phyloP scores from a whole-genome alignment of 73 alveolate species.

The Uronychia setigera region DNA sequence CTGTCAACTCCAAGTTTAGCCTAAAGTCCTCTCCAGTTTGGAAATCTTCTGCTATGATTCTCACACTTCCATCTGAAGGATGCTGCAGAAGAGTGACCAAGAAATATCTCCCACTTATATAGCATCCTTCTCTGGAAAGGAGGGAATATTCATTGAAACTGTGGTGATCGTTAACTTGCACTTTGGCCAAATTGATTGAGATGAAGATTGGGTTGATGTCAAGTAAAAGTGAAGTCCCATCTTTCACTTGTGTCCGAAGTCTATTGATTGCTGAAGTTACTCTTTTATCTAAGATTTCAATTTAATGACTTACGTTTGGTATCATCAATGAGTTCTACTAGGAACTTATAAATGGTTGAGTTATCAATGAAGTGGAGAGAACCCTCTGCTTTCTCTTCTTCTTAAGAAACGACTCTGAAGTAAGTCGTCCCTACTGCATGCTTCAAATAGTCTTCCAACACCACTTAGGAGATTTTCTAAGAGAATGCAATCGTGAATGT shows the following conservation, averaged over 20 bases:
- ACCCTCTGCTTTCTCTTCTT: not conserved
- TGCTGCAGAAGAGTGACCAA: constrained; percentile 14
- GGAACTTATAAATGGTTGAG: constrained; percentile 2
- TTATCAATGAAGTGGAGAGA: not conserved
- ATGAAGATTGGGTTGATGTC: constrained; percentile 18
- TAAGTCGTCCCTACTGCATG: not conserved
- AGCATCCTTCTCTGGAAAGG: constrained; percentile 18
- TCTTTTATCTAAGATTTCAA: not conserved
- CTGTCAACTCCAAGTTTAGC: not conserved
- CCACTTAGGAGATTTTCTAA: not conserved
- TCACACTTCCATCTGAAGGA: not conserved
- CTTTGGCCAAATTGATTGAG: constrained; percentile 12
- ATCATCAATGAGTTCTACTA: constrained; percentile 37
- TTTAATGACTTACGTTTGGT: not conserved
- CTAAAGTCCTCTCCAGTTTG: not conserved
- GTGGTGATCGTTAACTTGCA: not conserved
- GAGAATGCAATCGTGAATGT: not conserved
- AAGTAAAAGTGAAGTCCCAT: constrained; percentile 32
- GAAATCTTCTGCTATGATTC: constrained; percentile 1
- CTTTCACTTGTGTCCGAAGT: constrained; percentile 33
- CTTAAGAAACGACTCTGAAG: not conserved
- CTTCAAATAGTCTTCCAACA: not conserved
- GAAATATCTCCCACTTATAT: constrained; percentile 9
- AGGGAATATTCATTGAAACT: constrained; percentile 10
- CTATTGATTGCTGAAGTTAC: not conserved